Evolutionary conservation across 75 land plant species (phyloP).

Genomic region (Larix kaempferi): DNA sequence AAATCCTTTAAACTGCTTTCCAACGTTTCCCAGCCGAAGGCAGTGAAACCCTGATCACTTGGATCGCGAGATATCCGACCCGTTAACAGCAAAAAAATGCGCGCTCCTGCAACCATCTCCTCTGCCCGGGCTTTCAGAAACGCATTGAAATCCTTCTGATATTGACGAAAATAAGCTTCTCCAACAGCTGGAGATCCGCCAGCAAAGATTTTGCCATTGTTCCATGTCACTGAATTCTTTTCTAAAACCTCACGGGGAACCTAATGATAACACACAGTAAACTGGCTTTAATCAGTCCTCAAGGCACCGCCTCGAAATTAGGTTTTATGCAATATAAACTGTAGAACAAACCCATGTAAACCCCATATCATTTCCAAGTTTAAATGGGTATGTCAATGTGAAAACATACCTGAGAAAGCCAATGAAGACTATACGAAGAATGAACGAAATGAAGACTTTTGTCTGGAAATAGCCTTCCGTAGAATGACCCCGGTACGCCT

Average conservation of each 20-base stretch:
- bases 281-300: no score
- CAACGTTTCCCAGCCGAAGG: neutral
- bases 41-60: neutral
- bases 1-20: constrained; percentile 7
- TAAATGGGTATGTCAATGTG: neutral
- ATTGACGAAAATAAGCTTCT: constrained; percentile 24
- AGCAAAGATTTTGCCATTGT: constrained; percentile 23
- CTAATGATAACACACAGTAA: neutral
- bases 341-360: neutral
- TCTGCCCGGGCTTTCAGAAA: constrained; percentile 24
- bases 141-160: constrained; percentile 18
- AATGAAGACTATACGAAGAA: constrained; percentile 38
- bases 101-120: constrained; percentile 22
- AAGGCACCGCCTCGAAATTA: no score
- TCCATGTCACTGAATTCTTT: neutral
- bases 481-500: constrained; percentile 45
- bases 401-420: constrained; percentile 44
- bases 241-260: constrained; percentile 16
- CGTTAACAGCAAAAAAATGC: constrained; percentile 18
- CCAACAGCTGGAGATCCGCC: constrained; percentile 14
- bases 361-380: neutral
- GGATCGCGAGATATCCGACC: constrained; percentile 19
- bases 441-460: constrained; percentile 29
- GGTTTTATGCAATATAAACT: neutral
- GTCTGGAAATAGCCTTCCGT: constrained; percentile 40